Evolutionary conservation across 2,329 filamentous ascomycete species (phyloP), one percentile per base, ranked within the genome.

Genomic region (Fonsecaea erecta): DNA sequence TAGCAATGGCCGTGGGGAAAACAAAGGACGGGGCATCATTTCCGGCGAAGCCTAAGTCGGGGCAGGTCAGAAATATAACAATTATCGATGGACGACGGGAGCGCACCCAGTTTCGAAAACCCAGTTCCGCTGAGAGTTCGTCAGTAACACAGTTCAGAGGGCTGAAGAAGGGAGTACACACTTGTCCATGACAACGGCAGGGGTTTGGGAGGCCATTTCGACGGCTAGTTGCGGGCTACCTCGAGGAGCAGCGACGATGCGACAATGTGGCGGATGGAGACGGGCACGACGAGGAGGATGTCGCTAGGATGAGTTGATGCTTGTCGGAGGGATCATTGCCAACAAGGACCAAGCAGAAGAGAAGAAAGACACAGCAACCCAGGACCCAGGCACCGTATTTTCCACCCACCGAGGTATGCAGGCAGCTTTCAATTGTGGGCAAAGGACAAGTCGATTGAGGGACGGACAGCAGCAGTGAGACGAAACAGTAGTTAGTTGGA

Each of bases 121-220:
- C 95, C 95, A 83, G 95, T 99, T 84, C 95, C 95, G 90, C 95
- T 99, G 80, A 68, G 75, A 43, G 66, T 71, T 28, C 71, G 76
- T 84, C 75, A 82, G 80, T 58, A 58, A 35, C 73, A 34, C n/a
- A 60, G 59, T 68, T 64, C 62, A 53, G 28, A 66, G 56, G 57
- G 24, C 61, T 30, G 14, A 67, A 51, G 46, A 46, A 63, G n/a
- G 67, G 68, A 71, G 48, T 67, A 86, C 92, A 82, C 90, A 97
- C 95, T 99, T 99, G 95, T 99, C 95, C 94, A 99, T 99, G 92
- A 99, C 95, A 97, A 99, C 95, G 91, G 95, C 95, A 75, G 95
- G 95, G 78, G 95, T 98, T 88, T 98, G 94, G 83, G 91, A 90
- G 78, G 95, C 94, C 95, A 99, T 99, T 69, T 74, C 77, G 75